Base-by-base conservation (phyloP, 176 grass and related monocot species). In the Phoenix roebelenii region DNA sequence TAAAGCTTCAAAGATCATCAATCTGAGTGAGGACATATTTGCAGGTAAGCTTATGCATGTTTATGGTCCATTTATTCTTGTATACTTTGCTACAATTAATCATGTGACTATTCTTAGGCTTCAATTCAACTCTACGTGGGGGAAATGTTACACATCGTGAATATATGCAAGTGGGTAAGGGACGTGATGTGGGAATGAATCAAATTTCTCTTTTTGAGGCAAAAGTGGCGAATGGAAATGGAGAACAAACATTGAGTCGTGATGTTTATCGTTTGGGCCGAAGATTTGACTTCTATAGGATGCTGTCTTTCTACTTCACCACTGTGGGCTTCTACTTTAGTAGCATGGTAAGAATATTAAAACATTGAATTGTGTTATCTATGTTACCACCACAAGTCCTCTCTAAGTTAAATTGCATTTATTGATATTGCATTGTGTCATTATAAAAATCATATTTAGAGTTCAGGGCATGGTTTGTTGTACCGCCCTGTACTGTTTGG, bases 21-120 rank as follows among this genome's bases (percentile, higher is more conserved):
- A 97, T 78, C 73, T 97, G n/a, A 97, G 92, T 62, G 92, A 97
- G 69, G 92, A 97, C 78, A 91, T 97, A 17, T 97, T 97, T 88
- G 65, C 92, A 77, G 92, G 92, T 97, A 54, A 20, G 3, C 20
- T 58, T 56, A 59, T 63, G 53, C 63, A 59, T 53, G 10, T 25
- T 20, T 7, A 57, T 55, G 22, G 16, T 61, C 51, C 49, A 16
- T 81, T 71, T 26, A 64, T 24, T 70, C 56, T 20, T 67, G 15
- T 44, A 69, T 25, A 20, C 70, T 17, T 1, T 73, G 24, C 4
- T 53, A 25, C 24, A 28, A 9, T 82, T 39, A 60, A 44, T 80
- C 32, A 74, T 58, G 17, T 55, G 51, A 29, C 51, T 72, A 55
- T 71, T 79, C 50, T 39, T 75, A 98, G 93, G 93, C 59, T 92